Evolutionary conservation across 2,329 filamentous ascomycete species (phyloP), one percentile per base, ranked within the genome.

Genomic region (Kalmusia sp.): DNA sequence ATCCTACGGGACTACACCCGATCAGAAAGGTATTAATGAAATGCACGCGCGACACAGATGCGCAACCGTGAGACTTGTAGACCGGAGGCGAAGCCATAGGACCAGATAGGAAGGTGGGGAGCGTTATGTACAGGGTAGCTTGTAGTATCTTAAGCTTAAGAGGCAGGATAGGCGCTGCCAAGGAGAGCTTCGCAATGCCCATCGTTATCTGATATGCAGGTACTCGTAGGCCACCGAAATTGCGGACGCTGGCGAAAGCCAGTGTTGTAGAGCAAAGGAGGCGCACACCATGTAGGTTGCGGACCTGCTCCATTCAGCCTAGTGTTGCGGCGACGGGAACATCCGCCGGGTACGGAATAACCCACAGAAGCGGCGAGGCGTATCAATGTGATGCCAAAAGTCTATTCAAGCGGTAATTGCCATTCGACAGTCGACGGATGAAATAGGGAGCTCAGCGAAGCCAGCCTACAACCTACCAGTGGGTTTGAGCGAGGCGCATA

Each of bases 1-100:
- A n/a, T 17, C 30, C 17, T 41, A 27, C 15, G 15, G 22, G 28
- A 41, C 47, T 49, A 49, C 37, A 41, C 37, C 37, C 37, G 38
- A 49, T 41, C 28, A 49, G 47, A 40, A 49, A 49, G 47, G 30
- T 49, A 49, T 34, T 19, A 41, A 49, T 49, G 19, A 34, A 40
- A 49, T 27, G 24, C 30, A 41, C 37, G 28, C 21, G 47, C 27
- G 11, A 25, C 38, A 41, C 21, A 33, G 47, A 33, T 27, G 27
- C 47, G 24, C 19, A n/a, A 15, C n/a, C 21, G 37, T 34, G 47
- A 49, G 37, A 49, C 28, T 14, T 49, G 38, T 41, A 49, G 41
- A 40, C 47, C 12, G 38, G 35, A 15, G 37, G 19, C 30, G n/a
- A 37, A 30, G 28, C 30, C 4, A 37, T 11, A 21, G 27, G 17